Base-by-base conservation (phyloP, 1,284 basidiomycete genomes). In the Boletus holoroseus region DNA sequence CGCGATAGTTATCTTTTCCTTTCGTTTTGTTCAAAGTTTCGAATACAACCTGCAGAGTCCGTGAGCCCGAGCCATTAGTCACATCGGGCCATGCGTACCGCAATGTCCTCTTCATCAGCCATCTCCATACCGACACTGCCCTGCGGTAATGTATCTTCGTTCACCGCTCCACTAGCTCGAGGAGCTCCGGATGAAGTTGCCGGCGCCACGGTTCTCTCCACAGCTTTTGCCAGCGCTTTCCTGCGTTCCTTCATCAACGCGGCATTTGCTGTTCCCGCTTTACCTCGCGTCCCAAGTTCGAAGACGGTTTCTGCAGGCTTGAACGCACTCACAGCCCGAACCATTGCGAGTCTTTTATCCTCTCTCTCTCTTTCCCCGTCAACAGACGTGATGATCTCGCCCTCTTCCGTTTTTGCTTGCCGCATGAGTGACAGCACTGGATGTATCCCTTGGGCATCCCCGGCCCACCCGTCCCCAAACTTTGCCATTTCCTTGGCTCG, bases 301-400 rank as follows among this genome's bases (percentile, higher is more conserved):
- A 99, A 88, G 26, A 98, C 86, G 0, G 95, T 99, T 69, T 98
- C 95, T 1, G 76, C 68, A 5, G 95, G 95, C 22, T 77, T 79
- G 74, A 97, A 99, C 3, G 85, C 74, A 58, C 84, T 88, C 38
- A 99, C 83, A 27, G 81, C 79, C 38, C 81, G 79, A 39, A 99
- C 71, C 41, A 99, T 72, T 8, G 77, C 74, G 41, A 84, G 82
- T 50, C 88, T 76, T 38, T 79, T 81, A 16, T 79, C 75, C 45
- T 82, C 78, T 47, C 66, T 56, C 28, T 74, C 71, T 28, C 71
- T 48, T 22, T 55, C 54, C 13, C 54, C 60, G 3, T 51, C 51
- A 9, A 66, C 31, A 7, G 43, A 40, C 3, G 18, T 2, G 38
- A 70, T n/a, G 12, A 15, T 66, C 37, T 67, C 62, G 6, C 59